These are phyloP conservation scores for Mortierella sp. DNA, from an alignment of 371 early-diverging fungal genomes.

Conservation along the genomic window DNA sequence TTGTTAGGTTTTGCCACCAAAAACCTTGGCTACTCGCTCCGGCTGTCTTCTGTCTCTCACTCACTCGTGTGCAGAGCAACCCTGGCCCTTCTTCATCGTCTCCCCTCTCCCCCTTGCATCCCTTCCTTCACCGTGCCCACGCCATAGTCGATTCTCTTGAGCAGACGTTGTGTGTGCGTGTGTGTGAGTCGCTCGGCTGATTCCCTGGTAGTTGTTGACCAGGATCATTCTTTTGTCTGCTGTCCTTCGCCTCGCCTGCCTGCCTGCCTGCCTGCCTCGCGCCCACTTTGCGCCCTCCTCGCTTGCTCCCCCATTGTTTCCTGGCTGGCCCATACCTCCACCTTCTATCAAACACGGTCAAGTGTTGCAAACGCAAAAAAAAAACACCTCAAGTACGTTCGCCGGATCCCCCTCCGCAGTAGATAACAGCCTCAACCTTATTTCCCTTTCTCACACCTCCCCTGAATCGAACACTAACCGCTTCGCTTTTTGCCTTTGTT, in stretches of 20 bases:
- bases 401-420: too few species aligned
- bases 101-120: not conserved
- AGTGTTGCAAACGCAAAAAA: too few species aligned
- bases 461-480: not conserved
- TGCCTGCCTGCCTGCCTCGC: not conserved
- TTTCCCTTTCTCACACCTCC: slow-evolving; percentile 1
- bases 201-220: slow-evolving; percentile 54
- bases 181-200: slow-evolving; percentile 24
- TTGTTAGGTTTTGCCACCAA: too few species aligned
- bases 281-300: slow-evolving; percentile 1
- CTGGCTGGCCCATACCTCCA: not conserved
- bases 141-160: slow-evolving; percentile 9
- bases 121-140: not conserved
- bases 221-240: slow-evolving; percentile 20
- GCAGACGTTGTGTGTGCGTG: slow-evolving; percentile 23
- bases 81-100: not conserved
- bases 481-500: too few species aligned
- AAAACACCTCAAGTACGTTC: too few species aligned
- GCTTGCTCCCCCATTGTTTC: not conserved
- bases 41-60: too few species aligned
- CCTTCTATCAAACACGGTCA: too few species aligned
- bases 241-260: not conserved
- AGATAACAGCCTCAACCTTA: too few species aligned
- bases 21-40: too few species aligned
- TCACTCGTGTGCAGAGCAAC: too few species aligned